Evolutionary conservation across 192 early-diverging fungal species (phyloP), one percentile per base, ranked within the genome.

Genomic region (Rhizophagus clarus): DNA sequence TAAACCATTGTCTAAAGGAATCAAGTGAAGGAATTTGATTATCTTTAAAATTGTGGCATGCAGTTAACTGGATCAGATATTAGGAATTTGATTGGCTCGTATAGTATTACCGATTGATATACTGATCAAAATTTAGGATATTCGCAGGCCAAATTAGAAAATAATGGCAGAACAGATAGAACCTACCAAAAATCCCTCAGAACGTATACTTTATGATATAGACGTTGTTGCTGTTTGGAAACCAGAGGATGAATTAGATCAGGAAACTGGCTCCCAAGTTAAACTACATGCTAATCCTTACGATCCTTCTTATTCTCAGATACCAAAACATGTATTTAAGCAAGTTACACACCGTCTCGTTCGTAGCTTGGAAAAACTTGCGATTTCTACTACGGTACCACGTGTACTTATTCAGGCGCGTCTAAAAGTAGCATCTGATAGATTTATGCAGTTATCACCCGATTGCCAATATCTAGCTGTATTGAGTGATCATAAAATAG

Each of bases 341-440:
- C 77, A 79, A 70, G 74, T 81, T 11, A 76, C 74, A 37, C 64
- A 81, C 40, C 63, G 67, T 5, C 75, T 81, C 14, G 75, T 24
- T 26, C 80, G 72, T 56, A 69, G 64, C 9, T 31, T 81, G 17
- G 80, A 81, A 37, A 63, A 63, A 12, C 64, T 81, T 6, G 45
- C 51, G 12, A 77, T 81, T 77, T 81, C 85, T 45, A 87, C 85
- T 28, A 87, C 85, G 20, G 85, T 87, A 20, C 85, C 85, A 40
- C 82, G 83, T 8, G 83, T 81, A 4, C 45, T 87, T 20, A 61
- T 84, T 32, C 82, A 83, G 22, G 79, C 82, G 3, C 76, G 80
- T 14, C 83, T 83, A 26, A 82, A 80, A 12, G 32, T 87, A 22
- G 83, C 80, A 34, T 83, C 81, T 5, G 66, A 83, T 1, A 84